Percentiles rank a stretch among this genome's conserved stretches.
phyloP scores from a whole-genome alignment of 371 early-diverging fungal genomes.

The Rhizopus sp. region DNA sequence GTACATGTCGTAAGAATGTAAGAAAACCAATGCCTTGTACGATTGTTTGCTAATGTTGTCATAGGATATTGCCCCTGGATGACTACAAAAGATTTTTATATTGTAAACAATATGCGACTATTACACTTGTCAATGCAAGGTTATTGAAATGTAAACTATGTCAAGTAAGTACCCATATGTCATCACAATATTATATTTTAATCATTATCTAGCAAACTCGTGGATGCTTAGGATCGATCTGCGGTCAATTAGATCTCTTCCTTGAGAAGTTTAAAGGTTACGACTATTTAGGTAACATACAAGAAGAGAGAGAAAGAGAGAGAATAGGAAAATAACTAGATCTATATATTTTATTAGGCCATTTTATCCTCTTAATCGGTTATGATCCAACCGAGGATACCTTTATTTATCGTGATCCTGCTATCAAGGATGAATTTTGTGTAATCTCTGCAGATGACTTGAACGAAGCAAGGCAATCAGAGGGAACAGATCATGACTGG shows the following conservation, averaged over 20 bases:
- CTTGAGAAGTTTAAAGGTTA: conserved; percentile 49
- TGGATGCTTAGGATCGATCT: conserved; percentile 41
- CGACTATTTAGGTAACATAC: conserved; percentile 46
- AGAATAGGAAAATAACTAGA: too few species aligned
- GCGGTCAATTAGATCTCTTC: conserved; percentile 47
- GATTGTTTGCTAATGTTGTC: background rate
- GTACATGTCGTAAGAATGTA: conserved; percentile 77
- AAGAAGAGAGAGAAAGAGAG: background rate
- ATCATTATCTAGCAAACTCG: conserved; percentile 41
- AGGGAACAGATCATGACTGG: conserved; percentile 78
- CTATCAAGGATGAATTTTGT: conserved; percentile 60
- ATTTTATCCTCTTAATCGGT: conserved; percentile 72
- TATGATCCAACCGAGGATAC: conserved; percentile 67
- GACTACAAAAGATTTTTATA: conserved; percentile 81
- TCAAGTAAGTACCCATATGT: conserved; percentile 30
- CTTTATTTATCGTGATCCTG: conserved; percentile 80
- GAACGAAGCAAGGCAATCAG: conserved; percentile 60
- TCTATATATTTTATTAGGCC: conserved; percentile 46
- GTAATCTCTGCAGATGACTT: conserved; percentile 58
- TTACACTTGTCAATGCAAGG: conserved; percentile 75
- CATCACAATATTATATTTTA: background rate
- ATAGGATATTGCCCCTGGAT: conserved; percentile 70
- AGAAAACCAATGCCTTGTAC: conserved; percentile 11
- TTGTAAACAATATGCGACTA: conserved; percentile 69
- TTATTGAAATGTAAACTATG: conserved; percentile 64